Evolutionary conservation across 306 rosid genomes (phyloP).

Genomic region (Sphenostylis stenocarpa): DNA sequence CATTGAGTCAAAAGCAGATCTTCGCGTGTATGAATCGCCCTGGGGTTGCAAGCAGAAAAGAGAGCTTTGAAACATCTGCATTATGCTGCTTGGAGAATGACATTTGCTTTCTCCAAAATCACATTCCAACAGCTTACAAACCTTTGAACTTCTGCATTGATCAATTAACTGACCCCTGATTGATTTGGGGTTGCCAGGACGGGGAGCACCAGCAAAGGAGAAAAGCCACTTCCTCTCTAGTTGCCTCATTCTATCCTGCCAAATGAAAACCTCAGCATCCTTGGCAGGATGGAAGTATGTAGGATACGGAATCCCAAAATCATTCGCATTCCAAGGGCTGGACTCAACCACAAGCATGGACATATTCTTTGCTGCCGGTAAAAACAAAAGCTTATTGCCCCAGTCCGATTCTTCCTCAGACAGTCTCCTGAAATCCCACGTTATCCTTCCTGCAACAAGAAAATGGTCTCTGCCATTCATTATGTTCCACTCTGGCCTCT

Average conservation of each 20-base stretch:
- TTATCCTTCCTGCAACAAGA: constrained; percentile 95
- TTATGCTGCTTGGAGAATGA: constrained; percentile 93
- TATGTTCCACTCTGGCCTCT: constrained; percentile 88
- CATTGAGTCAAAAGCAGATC: constrained; percentile 96
- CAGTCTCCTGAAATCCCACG: constrained; percentile 94
- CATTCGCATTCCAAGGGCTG: constrained; percentile 99
- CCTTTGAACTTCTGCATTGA: constrained; percentile 71
- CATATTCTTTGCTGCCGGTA: constrained; percentile 95
- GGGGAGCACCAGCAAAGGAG: constrained; percentile 99
- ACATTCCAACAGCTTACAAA: constrained; percentile 81
- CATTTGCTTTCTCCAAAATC: constrained; percentile 99
- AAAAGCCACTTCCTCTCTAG: constrained; percentile 73
- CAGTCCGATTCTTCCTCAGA: constrained; percentile 71
- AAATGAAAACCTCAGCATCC: constrained; percentile 68
- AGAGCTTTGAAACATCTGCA: constrained; percentile 98
- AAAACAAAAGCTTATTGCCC: constrained; percentile 94
- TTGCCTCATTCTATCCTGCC: constrained; percentile 59
- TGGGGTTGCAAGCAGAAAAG: constrained; percentile 96
- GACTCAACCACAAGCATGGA: constrained; percentile 99
- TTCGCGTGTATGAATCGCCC: constrained; percentile 93
- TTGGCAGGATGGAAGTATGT: constrained; percentile 96
- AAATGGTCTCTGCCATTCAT: constrained; percentile 96
- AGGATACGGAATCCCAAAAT: constrained; percentile 96
- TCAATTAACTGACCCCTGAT: constrained; percentile 87
- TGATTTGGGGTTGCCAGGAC: constrained; percentile 84